Conservation (phyloP, 169 alveolate genomes). For the Eimeria acervulina region DNA sequence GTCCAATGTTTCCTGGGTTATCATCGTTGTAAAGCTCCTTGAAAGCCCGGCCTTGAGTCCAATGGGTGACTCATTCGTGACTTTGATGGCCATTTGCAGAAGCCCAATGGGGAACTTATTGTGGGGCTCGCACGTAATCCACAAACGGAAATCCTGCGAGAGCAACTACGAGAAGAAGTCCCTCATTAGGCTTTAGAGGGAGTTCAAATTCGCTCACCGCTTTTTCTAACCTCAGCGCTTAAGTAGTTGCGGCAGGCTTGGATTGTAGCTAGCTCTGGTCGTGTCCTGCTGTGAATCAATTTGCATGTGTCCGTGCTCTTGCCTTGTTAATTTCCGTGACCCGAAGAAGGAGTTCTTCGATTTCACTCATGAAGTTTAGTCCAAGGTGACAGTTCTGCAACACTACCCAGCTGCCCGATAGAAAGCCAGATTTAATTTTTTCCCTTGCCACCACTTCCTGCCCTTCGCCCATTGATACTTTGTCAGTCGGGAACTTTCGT, state of each 20-base stretch:
- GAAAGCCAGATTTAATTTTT: constrained; percentile 93
- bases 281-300: background rate
- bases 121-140: constrained; percentile 96
- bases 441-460: constrained; percentile 95
- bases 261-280: background rate
- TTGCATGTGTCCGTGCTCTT: background rate
- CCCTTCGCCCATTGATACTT: constrained; percentile 98
- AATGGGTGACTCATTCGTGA: constrained; percentile 97
- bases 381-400: constrained; percentile 97
- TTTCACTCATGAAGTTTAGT: constrained; percentile 94
- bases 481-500: constrained; percentile 95
- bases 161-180: constrained; percentile 87
- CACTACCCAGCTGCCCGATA: constrained; percentile 97
- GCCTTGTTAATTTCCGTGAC: constrained; percentile 94
- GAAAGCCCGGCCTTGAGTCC: constrained; percentile 97
- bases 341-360: constrained; percentile 92
- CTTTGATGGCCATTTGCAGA: constrained; percentile 97
- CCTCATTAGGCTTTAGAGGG: background rate
- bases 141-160: constrained; percentile 88
- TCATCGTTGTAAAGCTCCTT: constrained; percentile 96
- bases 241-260: background rate
- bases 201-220: too few relatives aligned
- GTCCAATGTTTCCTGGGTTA: constrained; percentile 95
- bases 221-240: background rate
- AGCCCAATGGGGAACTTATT: constrained; percentile 97